Evolutionary conservation across 495 filamentous ascomycete genomes (phyloP), one percentile per base, ranked within the genome.

Genomic region (Glarea lozoyensis): DNA sequence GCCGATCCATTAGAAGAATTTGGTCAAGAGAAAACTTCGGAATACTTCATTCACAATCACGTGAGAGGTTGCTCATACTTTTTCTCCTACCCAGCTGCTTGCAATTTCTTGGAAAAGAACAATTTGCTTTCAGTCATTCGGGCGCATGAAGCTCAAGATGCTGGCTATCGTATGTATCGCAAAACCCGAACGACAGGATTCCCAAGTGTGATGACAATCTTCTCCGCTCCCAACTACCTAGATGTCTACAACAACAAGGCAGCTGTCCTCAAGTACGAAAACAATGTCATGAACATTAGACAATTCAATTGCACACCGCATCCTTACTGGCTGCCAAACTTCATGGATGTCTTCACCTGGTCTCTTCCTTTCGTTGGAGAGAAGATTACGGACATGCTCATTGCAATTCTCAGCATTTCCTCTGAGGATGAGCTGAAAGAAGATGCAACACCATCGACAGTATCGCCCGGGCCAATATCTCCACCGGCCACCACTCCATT

Each of bases 161-260:
- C 92, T 37, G 92, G 92, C 15, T 98, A 98, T 60, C 80, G 92
- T 53, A 98, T 98, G 92, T 98, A 98, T 64, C 76, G 92, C 43
- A 98, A 98, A 73, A 98, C 92, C 1, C 78, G 88, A 23, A 96
- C 93, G 0, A 98, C 92, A 11, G 92, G 92, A 2, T 98, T 98
- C 70, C 92, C 92, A 9, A 95, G 89, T 64, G 92, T 98, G 43
- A 98, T 98, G 92, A 98, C 92, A 32, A 98, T 98, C 59, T 98
- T 98, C 74, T 96, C 90, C 37, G 92, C 92, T 3, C 92, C 92
- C 17, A 98, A 98, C 60, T 97, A 98, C 59, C 73, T 98, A 48
- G 92, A 98, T 59, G 88, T 98, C n/a, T 98, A 98, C 69, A 98
- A 98, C 77, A 98, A 98, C 76, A 98, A 98, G 66, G 92, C 92